These are phyloP conservation scores for Agaricus blazei DNA, from an alignment of 768 basidiomycete species.

Conservation along the genomic window DNA sequence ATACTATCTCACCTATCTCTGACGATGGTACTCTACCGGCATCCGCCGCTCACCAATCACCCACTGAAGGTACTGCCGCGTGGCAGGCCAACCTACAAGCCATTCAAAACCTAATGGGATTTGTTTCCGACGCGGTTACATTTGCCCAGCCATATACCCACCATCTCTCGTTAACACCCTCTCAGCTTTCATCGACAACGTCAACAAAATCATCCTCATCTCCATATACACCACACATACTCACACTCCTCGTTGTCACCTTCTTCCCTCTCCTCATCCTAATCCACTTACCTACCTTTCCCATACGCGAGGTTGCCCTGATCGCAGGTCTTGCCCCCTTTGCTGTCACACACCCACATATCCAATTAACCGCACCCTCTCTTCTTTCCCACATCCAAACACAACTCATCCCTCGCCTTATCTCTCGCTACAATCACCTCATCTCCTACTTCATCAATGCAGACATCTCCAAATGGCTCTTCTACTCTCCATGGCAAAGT, in stretches of 20 bases:
- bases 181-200: slow-evolving; percentile 15
- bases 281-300: slow-evolving; percentile 41
- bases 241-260: slow-evolving; percentile 41
- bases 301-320: slow-evolving; percentile 42
- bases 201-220: slow-evolving; percentile 38
- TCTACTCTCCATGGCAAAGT: slow-evolving; percentile 11
- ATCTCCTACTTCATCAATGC: not conserved
- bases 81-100: slow-evolving; percentile 88
- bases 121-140: slow-evolving; percentile 67
- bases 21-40: slow-evolving; percentile 7
- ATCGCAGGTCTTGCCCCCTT: slow-evolving; percentile 47
- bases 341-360: slow-evolving; percentile 45
- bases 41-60: slow-evolving; percentile 28
- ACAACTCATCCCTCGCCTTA: slow-evolving; percentile 6
- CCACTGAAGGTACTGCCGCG: slow-evolving; percentile 62
- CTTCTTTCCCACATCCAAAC: slow-evolving; percentile 7
- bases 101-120: slow-evolving; percentile 89
- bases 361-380: slow-evolving; percentile 26
- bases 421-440: not conserved
- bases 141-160: slow-evolving; percentile 43
- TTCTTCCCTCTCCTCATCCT: slow-evolving; percentile 47
- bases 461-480: not conserved
- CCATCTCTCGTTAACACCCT: slow-evolving; percentile 43
- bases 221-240: slow-evolving; percentile 44
- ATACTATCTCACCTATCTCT: slow-evolving; percentile 17